Evolutionary conservation across 2,329 filamentous ascomycete genomes (phyloP).

Genomic region (Xylaria arbuscula): DNA sequence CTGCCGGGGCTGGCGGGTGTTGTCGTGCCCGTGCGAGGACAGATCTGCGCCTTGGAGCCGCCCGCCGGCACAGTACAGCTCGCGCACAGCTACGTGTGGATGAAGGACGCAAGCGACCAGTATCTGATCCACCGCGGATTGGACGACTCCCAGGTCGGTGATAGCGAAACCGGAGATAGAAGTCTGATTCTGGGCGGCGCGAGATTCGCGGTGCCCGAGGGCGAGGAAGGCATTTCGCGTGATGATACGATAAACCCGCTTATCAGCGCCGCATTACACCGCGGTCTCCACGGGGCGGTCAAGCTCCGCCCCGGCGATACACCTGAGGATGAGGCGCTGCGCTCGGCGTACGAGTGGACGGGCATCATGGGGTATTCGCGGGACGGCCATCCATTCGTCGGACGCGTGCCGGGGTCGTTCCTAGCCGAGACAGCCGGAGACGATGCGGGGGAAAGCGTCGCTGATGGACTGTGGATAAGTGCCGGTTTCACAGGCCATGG

Average conservation of each 20-base stretch:
- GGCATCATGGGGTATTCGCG: conserved; percentile 82
- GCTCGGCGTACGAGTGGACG: conserved; percentile 75
- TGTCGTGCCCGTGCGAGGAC: conserved; percentile 76
- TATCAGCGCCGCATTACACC: conserved; percentile 67
- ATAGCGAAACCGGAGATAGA: conserved; percentile 7
- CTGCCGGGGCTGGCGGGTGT: conserved; percentile 72
- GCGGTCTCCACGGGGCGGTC: conserved; percentile 56
- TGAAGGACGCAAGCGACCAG: conserved; percentile 28
- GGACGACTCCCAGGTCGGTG: conserved; percentile 33
- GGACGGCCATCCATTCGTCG: conserved; percentile 77
- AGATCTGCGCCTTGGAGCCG: conserved; percentile 74
- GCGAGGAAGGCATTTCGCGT: conserved; percentile 67
- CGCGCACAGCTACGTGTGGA: conserved; percentile 39
- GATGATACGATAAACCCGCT: conserved; percentile 69
- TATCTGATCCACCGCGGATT: conserved; percentile 36
- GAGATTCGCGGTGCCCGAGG: conserved; percentile 64
- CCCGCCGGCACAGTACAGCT: conserved; percentile 51
- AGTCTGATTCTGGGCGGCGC: conserved; percentile 77
- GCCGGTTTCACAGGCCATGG: conserved; percentile 80
- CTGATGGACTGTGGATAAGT: conserved; percentile 69
- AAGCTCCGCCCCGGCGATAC: conserved; percentile 50
- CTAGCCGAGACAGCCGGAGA: conserved; percentile 49
- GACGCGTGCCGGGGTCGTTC: conserved; percentile 66
- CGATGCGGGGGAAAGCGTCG: conserved; percentile 41
- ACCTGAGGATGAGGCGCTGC: conserved; percentile 54